These are phyloP conservation scores for Chenopodium formosanum DNA, from an alignment of 148 eudicot genomes.

Conservation along the genomic window DNA sequence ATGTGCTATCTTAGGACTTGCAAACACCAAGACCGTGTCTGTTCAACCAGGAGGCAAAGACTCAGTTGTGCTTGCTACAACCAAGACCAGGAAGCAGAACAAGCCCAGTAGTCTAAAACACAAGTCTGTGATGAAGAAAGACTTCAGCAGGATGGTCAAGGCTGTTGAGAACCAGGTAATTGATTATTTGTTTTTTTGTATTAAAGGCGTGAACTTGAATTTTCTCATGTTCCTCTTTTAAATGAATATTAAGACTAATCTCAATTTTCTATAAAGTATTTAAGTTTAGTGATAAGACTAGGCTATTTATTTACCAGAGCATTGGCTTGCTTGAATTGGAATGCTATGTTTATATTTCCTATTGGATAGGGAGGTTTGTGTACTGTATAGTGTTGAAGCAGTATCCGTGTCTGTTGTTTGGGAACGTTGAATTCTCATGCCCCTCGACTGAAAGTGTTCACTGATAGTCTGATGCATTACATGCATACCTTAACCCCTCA, in stretches of 20 bases:
- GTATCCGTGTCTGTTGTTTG: not conserved
- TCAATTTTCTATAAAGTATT: too few relatives aligned
- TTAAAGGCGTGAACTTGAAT: not conserved
- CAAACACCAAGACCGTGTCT: conserved; percentile 87
- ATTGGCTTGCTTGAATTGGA: not conserved
- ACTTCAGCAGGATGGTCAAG: conserved; percentile 78
- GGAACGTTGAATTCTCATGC: not conserved
- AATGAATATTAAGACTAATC: not conserved
- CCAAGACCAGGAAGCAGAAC: conserved; percentile 85
- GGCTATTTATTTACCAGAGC: too few relatives aligned
- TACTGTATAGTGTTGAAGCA: too few relatives aligned
- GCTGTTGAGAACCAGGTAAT: conserved; percentile 87
- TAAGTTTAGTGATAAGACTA: too few relatives aligned
- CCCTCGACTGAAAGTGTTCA: not conserved
- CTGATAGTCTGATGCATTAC: not conserved
- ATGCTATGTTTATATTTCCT: not conserved
- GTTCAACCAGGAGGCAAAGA: conserved; percentile 80
- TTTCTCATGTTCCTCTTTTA: not conserved
- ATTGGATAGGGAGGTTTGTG: not conserved
- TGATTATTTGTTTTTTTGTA: not conserved
- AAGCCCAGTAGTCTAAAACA: conserved; percentile 67
- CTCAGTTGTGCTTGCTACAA: conserved; percentile 64
- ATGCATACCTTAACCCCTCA: not conserved
- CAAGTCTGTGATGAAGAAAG: conserved; percentile 89
- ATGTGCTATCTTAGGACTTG: conserved; percentile 51